Evolutionary conservation across 2,329 filamentous ascomycete species (phyloP), one percentile per base, ranked within the genome.

Genomic region (Sclerotinia borealis): DNA sequence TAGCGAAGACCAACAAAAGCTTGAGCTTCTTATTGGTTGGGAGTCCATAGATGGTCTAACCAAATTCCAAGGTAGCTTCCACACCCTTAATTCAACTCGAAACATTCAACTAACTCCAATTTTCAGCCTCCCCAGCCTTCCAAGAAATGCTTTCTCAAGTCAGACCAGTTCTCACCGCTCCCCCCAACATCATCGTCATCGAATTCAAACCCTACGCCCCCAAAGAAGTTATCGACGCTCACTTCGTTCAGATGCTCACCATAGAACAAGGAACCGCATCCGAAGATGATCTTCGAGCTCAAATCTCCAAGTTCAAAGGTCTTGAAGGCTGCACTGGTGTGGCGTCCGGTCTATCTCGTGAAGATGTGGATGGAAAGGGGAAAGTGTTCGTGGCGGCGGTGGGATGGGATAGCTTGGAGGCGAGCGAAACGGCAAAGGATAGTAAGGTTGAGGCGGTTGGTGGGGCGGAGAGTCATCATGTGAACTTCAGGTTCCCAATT

Each of bases 231-330:
- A 72, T 74, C 55, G 69, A 72, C 48, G 69, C 71, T 2, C 64
- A 68, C 19, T 65, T 72, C 49, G 70, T 73, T 27, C 47, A 83
- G 74, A 45, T 80, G 74, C 43, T 79, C 71, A 64, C 81, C 76
- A 62, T 80, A 74, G 59, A 81, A 74, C 55, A 81, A 77, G 61
- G 69, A 68, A 45, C 77, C 74, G 45, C 71, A 62, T 34, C 79
- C 76, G 71, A 80, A 74, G 67, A 69, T 9, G 64, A 62, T 31
- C 66, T 73, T 61, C 68, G 67, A 15, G 66, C 66, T 41, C 9
- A 65, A 19, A 61, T 72, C 10, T 65, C 68, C 52, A 64, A 65
- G n/a, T 69, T 68, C 39, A 67, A 63, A 27, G 48, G 49, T 59
- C 48, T 70, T 17, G 63, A 63, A 17, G 71, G 71, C 11, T 73